phyloP scores from a whole-genome alignment of 257 asterid genomes.

The Solanum chmielewskii region DNA sequence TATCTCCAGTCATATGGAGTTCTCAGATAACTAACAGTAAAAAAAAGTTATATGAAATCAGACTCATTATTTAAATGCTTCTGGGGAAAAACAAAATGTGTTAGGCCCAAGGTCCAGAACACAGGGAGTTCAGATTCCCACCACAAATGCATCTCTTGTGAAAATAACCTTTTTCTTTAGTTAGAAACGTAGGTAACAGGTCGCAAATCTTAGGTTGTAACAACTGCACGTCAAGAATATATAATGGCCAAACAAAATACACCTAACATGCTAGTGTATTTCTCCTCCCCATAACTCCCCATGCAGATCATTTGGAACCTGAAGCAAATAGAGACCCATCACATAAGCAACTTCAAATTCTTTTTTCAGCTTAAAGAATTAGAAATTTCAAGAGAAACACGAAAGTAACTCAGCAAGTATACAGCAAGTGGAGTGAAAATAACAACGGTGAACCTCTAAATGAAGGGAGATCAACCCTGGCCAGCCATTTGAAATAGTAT shows the following conservation, averaged over 20 bases:
- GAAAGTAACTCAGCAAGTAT: neutral
- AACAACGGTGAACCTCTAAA: slow-evolving; percentile 58
- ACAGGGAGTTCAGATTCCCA: neutral
- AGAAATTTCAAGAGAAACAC: neutral
- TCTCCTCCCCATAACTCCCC: neutral
- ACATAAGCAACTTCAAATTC: neutral
- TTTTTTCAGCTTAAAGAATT: neutral
- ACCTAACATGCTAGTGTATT: neutral
- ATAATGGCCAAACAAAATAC: neutral
- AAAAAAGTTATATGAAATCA: neutral
- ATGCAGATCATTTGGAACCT: neutral
- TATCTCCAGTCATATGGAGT: neutral
- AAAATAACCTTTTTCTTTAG: neutral
- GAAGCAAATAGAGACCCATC: neutral
- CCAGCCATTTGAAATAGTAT: slow-evolving; percentile 70
- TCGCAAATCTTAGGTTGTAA: neutral
- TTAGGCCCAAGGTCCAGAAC: neutral
- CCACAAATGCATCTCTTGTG: neutral
- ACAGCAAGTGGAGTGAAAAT: neutral
- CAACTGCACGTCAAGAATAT: neutral
- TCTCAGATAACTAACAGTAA: neutral
- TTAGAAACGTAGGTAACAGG: neutral
- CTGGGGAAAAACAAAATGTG: neutral
- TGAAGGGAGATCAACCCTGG: slow-evolving; percentile 70
- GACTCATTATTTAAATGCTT: neutral